Evolutionary conservation across 192 early-diverging fungal species (phyloP), one percentile per base, ranked within the genome.

Genomic region (Coemansia biformis): DNA sequence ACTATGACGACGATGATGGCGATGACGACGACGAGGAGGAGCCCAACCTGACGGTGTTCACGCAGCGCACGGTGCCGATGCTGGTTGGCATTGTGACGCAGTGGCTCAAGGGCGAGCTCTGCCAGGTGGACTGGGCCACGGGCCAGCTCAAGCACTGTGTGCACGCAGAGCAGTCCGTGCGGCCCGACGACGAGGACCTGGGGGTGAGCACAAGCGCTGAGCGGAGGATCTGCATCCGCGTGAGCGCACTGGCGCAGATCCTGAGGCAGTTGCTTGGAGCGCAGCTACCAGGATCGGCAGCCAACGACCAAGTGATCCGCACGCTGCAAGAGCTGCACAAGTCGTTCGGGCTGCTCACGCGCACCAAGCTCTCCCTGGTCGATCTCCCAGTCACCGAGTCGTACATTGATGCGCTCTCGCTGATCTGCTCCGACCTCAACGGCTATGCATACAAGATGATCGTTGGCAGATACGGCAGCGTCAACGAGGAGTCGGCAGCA

Each of bases 361-460:
- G 60, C 1, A 23, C 43, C 30, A 72, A 72, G 39, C 43, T 64
- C 31, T 17, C 37, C 0, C 19, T 13, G 12, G 6, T 34, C 3
- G 48, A 48, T 0, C 43, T 72, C 32, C 68, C 68, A 0, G 47
- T 72, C n/a, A 64, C 68, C 18, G 68, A 63, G 36, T 24, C 56
- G 1, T 72, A 59, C 21, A 59, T 64, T 12, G 52, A 64, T 15
- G 22, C 32, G 1, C 37, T 72, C 8, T 51, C 56, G 18, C 44
- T 64, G 5, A 41, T 72, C 0, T 72, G 68, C 52, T 35, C 51
- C 0, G 39, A 46, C 5, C 51, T 72, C n/a, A 72, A 63, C 19
- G 51, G 51, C 5, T 47, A 43, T 12, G 51, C 49, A 2, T 64
- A 64, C 17, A 13, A 37, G 9, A 39, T 64, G 34, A 21, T 72